Evolutionary conservation across 257 asterid genomes (phyloP).

Genomic region (Pogostemon cablin): DNA sequence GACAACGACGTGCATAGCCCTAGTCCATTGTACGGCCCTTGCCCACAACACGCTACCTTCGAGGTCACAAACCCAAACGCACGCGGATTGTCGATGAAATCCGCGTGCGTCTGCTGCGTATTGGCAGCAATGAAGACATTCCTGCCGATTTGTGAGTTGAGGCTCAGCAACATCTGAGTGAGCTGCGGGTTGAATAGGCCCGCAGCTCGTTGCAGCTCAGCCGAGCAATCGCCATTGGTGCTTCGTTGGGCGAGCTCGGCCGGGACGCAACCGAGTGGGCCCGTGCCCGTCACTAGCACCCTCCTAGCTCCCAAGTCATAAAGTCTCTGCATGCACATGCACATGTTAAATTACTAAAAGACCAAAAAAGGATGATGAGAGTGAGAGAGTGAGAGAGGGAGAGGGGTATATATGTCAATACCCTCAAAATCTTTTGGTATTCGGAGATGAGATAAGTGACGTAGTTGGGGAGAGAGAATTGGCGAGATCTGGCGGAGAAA

Average conservation of each 20-base stretch:
- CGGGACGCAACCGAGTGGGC: conserved; percentile 85
- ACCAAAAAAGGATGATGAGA: too few relatives aligned
- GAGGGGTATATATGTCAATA: conserved; percentile 15
- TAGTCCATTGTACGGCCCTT: conserved; percentile 53
- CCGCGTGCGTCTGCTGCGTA: conserved; percentile 44
- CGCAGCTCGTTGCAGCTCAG: conserved; percentile 68
- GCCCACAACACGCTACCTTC: conserved; percentile 57
- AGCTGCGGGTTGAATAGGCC: conserved; percentile 69
- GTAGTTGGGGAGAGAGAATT: conserved; percentile 55
- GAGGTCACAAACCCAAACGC: conserved; percentile 56
- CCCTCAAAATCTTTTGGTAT: conserved; percentile 58
- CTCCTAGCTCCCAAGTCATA: conserved; percentile 58
- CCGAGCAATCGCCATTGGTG: conserved; percentile 60
- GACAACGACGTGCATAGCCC: conserved; percentile 52
- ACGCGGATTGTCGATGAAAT: conserved; percentile 58
- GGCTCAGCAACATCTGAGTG: conserved; percentile 41
- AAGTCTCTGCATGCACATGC: conserved; percentile 39
- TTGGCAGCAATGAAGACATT: conserved; percentile 62
- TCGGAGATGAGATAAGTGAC: conserved; percentile 67
- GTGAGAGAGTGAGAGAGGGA: too few relatives aligned
- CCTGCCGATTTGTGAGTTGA: conserved; percentile 47
- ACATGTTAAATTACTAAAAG: too few relatives aligned
- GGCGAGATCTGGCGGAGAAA: conserved; percentile 67
- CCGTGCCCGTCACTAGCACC: conserved; percentile 74
- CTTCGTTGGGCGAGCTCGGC: conserved; percentile 68